Base-by-base conservation (phyloP, 768 basidiomycete species). In the Collybia nuda region DNA sequence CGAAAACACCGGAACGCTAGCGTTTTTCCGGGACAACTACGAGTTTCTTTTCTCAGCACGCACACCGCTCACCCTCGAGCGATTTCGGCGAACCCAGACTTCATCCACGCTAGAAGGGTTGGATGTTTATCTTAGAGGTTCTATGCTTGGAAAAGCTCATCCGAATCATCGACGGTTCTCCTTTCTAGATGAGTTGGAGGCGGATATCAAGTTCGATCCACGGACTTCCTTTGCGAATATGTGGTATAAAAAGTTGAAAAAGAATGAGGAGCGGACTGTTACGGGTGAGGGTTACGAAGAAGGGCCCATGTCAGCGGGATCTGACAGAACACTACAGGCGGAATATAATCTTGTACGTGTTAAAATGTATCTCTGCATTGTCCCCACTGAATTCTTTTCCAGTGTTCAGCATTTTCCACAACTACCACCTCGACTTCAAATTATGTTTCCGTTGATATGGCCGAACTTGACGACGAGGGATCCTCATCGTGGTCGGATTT, bases 81-180 rank as follows among this genome's bases (percentile, higher is more conserved):
- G 23, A 56, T 37, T 47, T 21, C 40, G 43, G 6, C 38, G 36
- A 23, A 69, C 70, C 4, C 70, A 65, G 35, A 68, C 70, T 2
- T 74, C 72, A 6, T 74, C 72, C 2, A 70, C 71, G 1, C 48
- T 71, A n/a, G 69, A 66, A 15, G 70, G 68, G 0, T 53, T 68
- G 14, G 71, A 72, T 47, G 68, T 72, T 9, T 74, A 70, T 53
- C 48, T 68, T 35, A 61, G 68, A 15, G 64, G 68, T 5, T 65
- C 67, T 1, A 48, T 67, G 42, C 56, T 68, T 32, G 54, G 32
- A 24, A 37, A n/a, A 19, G 24, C 44, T 23, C 40, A 52, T 40
- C 44, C 42, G 3, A 45, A 41, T 14, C 45, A 43, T 52, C 51
- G 51, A 12, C 45, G 43, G 28, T 48, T 39, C 26, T 53, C 52